A percentile compares a stretch with the other conserved stretches of the same genome.
Evolutionary conservation across 164 flowering plant species (phyloP).

Genomic region (Chimonanthus salicifolius): DNA sequence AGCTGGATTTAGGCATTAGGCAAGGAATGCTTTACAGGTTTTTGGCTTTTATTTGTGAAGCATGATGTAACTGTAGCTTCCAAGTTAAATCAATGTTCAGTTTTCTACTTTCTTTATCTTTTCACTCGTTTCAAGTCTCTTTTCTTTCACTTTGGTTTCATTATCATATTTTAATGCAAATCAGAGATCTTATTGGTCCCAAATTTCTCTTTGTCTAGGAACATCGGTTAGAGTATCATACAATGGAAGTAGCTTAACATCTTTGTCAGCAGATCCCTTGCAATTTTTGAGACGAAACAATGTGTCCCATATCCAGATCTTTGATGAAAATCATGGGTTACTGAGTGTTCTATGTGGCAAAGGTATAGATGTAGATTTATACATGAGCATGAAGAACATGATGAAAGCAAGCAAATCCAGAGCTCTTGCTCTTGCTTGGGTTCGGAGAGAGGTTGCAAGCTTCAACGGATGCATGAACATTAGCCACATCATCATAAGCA

Average conservation of each 20-base stretch:
- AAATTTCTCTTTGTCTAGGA: not conserved
- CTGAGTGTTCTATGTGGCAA: not conserved
- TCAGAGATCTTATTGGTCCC: not conserved
- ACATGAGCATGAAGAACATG: conserved; percentile 2
- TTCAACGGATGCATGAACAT: not conserved
- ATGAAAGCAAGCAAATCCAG: conserved; percentile 1
- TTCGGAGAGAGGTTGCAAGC: conserved; percentile 6
- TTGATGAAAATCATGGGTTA: conserved; percentile 3
- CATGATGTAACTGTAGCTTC: not conserved
- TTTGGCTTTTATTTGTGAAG: not conserved
- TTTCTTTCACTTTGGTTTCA: not conserved
- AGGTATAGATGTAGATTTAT: conserved; percentile 5
- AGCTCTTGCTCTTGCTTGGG: conserved; percentile 2
- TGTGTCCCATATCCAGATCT: not conserved
- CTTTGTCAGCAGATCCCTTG: conserved; percentile 2
- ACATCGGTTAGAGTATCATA: not conserved
- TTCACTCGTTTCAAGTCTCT: not conserved
- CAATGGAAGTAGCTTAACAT: not conserved
- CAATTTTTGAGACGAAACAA: not conserved
- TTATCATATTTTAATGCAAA: not conserved
- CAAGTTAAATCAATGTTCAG: not conserved
- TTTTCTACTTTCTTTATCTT: not conserved
- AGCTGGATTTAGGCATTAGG: not conserved
- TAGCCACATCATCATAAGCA: not conserved
- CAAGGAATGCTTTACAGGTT: not conserved